phyloP scores from a whole-genome alignment of 495 filamentous ascomycete species.

The Podospora comata region DNA sequence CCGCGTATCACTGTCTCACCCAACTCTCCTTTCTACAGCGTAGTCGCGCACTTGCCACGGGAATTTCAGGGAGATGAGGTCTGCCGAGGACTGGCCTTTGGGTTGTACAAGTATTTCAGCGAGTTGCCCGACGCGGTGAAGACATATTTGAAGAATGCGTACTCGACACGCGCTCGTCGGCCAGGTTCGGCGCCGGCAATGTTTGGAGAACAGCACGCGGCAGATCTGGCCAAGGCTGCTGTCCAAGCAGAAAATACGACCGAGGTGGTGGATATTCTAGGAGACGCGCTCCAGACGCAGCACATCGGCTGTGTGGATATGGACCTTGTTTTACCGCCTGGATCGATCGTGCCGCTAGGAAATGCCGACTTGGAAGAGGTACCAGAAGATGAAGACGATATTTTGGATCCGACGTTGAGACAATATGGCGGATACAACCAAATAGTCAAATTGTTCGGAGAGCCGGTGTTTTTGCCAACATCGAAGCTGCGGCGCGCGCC shows the following conservation, averaged over 20 bases:
- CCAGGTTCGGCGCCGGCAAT: slow-evolving; percentile 60
- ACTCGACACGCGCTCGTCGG: slow-evolving; percentile 45
- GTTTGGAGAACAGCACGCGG: slow-evolving; percentile 91
- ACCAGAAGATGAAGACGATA: slow-evolving; percentile 56
- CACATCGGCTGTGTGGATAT: slow-evolving; percentile 79
- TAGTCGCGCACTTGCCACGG: slow-evolving; percentile 85
- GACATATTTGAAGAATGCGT: slow-evolving; percentile 51
- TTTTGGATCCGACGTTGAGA: slow-evolving; percentile 55
- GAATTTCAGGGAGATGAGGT: slow-evolving; percentile 93
- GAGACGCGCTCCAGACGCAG: slow-evolving; percentile 69
- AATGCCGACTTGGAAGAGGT: slow-evolving; percentile 50
- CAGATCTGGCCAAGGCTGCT: slow-evolving; percentile 81
- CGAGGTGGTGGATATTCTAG: slow-evolving; percentile 68
- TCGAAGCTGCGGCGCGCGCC: slow-evolving; percentile 81
- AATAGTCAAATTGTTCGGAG: slow-evolving; percentile 73
- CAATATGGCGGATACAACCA: slow-evolving; percentile 73
- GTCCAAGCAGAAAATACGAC: slow-evolving; percentile 67
- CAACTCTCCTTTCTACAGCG: slow-evolving; percentile 89
- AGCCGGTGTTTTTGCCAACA: slow-evolving; percentile 81
- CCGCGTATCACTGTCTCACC: slow-evolving; percentile 88
- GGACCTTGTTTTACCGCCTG: slow-evolving; percentile 78
- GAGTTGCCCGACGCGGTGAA: slow-evolving; percentile 78
- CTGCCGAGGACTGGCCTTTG: slow-evolving; percentile 83
- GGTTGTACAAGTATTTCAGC: slow-evolving; percentile 86
- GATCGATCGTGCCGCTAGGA: slow-evolving; percentile 61